These are phyloP conservation scores for Insectozyma bohioensis DNA, from an alignment of 1,139 yeast species.

Conservation along the genomic window DNA sequence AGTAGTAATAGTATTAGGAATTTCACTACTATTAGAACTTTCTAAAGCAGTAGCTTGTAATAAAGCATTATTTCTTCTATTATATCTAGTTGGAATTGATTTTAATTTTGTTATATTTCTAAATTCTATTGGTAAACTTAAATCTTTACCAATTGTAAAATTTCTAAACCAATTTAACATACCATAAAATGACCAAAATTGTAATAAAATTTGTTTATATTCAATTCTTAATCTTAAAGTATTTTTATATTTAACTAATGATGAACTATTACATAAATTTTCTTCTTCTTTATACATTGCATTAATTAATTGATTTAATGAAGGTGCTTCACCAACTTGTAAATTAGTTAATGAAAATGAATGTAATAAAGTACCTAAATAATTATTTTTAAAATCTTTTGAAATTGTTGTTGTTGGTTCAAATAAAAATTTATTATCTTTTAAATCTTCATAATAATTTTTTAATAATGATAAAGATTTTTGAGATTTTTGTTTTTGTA, in stretches of 20 bases:
- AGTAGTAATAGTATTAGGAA: background rate
- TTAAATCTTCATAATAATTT: slow-evolving; percentile 21
- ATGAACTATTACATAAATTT: slow-evolving; percentile 18
- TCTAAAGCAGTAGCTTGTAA: slow-evolving; percentile 29
- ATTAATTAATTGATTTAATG: slow-evolving; percentile 28
- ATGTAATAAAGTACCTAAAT: slow-evolving; percentile 26
- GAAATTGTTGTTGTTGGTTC: slow-evolving; percentile 31
- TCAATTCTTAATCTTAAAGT: slow-evolving; percentile 42
- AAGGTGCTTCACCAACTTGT: slow-evolving; percentile 41
- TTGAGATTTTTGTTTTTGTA: slow-evolving; percentile 16
- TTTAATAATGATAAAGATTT: slow-evolving; percentile 18
- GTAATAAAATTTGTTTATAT: slow-evolving; percentile 39
- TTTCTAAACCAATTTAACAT: slow-evolving; percentile 43
- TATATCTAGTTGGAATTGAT: slow-evolving; percentile 31
- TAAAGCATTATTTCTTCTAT: slow-evolving; percentile 26
- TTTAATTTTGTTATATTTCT: slow-evolving; percentile 29
- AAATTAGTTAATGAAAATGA: slow-evolving; percentile 34
- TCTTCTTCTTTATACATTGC: slow-evolving; percentile 29
- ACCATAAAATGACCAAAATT: slow-evolving; percentile 44
- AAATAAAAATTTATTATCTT: slow-evolving; percentile 34
- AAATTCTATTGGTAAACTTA: slow-evolving; percentile 34
- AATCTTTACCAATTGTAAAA: slow-evolving; percentile 35
- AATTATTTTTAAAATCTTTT: slow-evolving; percentile 16
- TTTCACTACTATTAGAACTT: slow-evolving; percentile 11
- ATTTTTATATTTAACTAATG: slow-evolving; percentile 37